Base-by-base conservation (phyloP, 1,139 yeast genomes). In the Diutina neorugosa region DNA sequence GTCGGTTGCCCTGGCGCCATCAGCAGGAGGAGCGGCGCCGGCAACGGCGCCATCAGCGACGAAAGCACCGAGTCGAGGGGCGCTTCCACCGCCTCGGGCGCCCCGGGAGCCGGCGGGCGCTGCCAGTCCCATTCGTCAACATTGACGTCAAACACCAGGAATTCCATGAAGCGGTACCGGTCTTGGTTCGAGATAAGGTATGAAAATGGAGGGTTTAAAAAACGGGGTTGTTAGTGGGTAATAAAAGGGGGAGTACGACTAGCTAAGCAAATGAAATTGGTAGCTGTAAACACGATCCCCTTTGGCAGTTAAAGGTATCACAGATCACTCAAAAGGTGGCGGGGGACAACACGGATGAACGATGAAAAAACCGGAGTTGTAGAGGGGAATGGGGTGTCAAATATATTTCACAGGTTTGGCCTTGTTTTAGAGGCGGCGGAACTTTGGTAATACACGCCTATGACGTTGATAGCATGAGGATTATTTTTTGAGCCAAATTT, bases 61-160 rank as follows among this genome's bases (percentile, higher is more conserved):
- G 27, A 7, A 4, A 9, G 37, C 19, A n/a, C 19, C 34, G 23
- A 5, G 11, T 44, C 34, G 9, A 25, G n/a, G 12, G 34, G 48
- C n/a, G 37, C n/a, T 31, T 31, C 37, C 37, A 11, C n/a, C 37
- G 37, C 14, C n/a, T 31, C 37, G 37, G 37, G 37, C 37, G 37
- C 37, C 37, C n/a, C n/a, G 12, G 31, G 34, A 21, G 27, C 37
- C n/a, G 37, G 50, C 18, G 40, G 12, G 20, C n/a, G 37, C 19
- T 46, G 40, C 50, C 50, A 46, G 20, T 46, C 50, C 50, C 50
- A 46, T 7, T 46, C 50, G 40, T 46, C 50, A 34, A 34, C 16
- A 27, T 46, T 46, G 37, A 16, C 21, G n/a, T 46, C 50, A 46
- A 46, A 46, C 50, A 46, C 40, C 50, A 46, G 50, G 21, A 46